Percentiles rank a stretch among this genome's conserved stretches.
Evolutionary conservation across 2,329 filamentous ascomycete genomes (phyloP).

Genomic region (Colletotrichum higginsianum): DNA sequence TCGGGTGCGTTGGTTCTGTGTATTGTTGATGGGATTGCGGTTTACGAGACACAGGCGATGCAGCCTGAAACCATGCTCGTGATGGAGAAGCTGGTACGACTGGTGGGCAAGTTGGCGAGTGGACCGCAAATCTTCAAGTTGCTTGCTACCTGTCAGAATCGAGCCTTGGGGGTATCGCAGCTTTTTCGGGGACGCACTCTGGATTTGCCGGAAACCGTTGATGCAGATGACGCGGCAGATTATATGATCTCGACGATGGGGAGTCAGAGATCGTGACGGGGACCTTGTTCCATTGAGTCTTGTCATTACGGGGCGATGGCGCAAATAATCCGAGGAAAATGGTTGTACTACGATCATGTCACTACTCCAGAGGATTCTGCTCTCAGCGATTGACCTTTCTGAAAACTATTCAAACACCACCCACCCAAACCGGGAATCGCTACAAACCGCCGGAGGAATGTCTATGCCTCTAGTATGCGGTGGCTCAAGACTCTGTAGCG

Average conservation of each 20-base stretch:
- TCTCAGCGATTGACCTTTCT: too few relatives aligned
- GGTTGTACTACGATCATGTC: too few relatives aligned
- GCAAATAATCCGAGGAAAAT: too few relatives aligned
- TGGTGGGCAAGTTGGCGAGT: neutral
- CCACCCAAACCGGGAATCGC: too few relatives aligned
- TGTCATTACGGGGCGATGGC: too few relatives aligned
- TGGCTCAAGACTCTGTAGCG: too few relatives aligned
- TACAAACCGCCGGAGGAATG: too few relatives aligned
- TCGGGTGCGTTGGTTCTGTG: neutral
- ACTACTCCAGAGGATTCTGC: too few relatives aligned
- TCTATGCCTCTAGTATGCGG: too few relatives aligned
- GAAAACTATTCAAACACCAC: too few relatives aligned
- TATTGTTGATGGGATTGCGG: slow-evolving; percentile 2
- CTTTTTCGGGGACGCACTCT: neutral
- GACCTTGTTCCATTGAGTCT: too few relatives aligned
- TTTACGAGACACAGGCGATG: neutral
- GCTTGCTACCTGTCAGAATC: neutral
- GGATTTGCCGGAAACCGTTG: slow-evolving; percentile 13
- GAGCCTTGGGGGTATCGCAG: neutral
- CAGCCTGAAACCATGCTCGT: neutral
- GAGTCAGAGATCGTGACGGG: too few relatives aligned
- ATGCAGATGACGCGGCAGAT: neutral
- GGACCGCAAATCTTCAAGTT: slow-evolving; percentile 5
- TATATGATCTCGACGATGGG: neutral
- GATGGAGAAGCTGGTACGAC: neutral